Percentiles rank a stretch among this genome's conserved stretches.
These are phyloP conservation scores for Cladosporium sp. DNA, from an alignment of 2,329 filamentous ascomycete genomes.

Conservation along the genomic window DNA sequence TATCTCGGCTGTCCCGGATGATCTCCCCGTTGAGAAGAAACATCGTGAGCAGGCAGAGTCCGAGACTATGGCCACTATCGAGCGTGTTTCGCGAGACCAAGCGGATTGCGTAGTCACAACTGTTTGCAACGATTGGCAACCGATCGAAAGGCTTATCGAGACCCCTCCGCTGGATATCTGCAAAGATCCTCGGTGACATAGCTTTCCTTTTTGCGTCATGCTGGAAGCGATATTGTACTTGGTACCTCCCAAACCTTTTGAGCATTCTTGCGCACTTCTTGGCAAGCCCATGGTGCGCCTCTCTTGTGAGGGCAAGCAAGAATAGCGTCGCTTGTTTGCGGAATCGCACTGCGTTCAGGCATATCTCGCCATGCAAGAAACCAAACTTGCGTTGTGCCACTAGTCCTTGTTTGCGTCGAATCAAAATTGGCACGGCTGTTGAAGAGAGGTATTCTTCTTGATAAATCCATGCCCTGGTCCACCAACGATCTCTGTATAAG, in stretches of 20 bases:
- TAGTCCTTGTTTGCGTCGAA: not conserved
- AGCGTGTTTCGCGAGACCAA: not conserved
- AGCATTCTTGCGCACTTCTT: not conserved
- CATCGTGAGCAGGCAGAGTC: not conserved
- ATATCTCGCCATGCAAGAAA: slow-evolving; percentile 3
- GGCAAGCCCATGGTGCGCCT: not conserved
- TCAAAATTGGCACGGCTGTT: not conserved
- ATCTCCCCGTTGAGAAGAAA: slow-evolving; percentile 1
- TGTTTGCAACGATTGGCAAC: not conserved
- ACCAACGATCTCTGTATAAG: not conserved
- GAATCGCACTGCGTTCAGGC: not conserved
- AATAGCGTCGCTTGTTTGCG: slow-evolving; percentile 6
- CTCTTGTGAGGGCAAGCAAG: not conserved
- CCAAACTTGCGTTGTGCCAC: not conserved
- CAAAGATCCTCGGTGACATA: not conserved
- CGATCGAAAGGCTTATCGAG: not conserved
- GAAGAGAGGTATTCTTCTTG: slow-evolving; percentile 7
- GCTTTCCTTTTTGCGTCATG: not conserved
- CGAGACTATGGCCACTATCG: not conserved
- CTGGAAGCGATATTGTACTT: slow-evolving; percentile 3
- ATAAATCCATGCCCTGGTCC: not conserved
- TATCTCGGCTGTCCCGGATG: not conserved
- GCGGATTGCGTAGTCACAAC: not conserved
- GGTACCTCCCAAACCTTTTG: slow-evolving; percentile 7
- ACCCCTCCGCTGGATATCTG: not conserved